phyloP scores from a whole-genome alignment of 2,329 filamentous ascomycete genomes.

The Pyrenophora seminiperda region DNA sequence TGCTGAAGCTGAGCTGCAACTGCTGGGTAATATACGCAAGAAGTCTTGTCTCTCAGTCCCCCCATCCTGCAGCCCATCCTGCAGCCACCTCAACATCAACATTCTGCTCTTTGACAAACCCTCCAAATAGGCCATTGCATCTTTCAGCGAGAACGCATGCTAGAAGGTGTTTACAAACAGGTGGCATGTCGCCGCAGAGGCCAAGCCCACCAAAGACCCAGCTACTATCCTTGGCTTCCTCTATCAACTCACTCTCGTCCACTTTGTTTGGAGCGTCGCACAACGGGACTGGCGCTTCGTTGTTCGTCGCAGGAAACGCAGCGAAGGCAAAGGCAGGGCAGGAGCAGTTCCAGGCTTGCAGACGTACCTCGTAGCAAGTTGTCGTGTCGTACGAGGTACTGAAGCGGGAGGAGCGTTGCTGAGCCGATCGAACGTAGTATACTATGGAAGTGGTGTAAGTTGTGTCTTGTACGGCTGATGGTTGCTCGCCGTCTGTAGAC shows the following conservation, averaged over 20 bases:
- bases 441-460: conserved; percentile 6
- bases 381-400: conserved; percentile 34
- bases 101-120: conserved; percentile 60
- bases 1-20: conserved; percentile 25
- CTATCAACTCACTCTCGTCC: neutral
- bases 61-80: conserved; percentile 62
- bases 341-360: conserved; percentile 82
- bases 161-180: conserved; percentile 85
- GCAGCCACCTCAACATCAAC: conserved; percentile 71
- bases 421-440: conserved; percentile 70
- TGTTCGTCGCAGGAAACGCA: conserved; percentile 59
- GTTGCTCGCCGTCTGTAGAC: neutral
- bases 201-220: conserved; percentile 53
- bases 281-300: conserved; percentile 14
- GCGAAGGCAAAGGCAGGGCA: conserved; percentile 84
- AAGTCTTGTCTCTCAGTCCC: conserved; percentile 26
- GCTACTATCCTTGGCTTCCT: neutral
- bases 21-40: conserved; percentile 29
- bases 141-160: conserved; percentile 77
- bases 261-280: neutral
- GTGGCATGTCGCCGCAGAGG: conserved; percentile 53
- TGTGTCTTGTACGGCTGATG: neutral
- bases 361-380: conserved; percentile 69
- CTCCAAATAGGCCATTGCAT: conserved; percentile 63
- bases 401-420: conserved; percentile 47